Evolutionary conservation across 257 asterid species (phyloP).

Genomic region (Coffea eugenioides): DNA sequence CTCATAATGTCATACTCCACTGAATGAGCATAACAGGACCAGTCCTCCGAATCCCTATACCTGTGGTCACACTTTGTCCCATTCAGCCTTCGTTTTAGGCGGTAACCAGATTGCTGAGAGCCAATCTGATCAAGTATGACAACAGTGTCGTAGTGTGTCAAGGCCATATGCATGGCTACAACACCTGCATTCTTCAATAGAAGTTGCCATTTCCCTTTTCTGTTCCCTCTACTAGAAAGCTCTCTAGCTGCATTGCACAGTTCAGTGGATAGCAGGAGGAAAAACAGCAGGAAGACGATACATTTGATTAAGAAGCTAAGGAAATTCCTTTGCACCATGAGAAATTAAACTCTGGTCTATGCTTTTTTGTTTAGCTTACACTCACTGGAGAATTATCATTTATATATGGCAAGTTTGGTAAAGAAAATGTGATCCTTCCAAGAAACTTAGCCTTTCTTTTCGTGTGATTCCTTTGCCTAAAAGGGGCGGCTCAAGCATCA

Average conservation of each 20-base stretch:
- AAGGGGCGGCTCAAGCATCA: not conserved
- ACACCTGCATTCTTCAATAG: conserved; percentile 54
- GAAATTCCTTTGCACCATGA: conserved; percentile 27
- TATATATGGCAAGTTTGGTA: not conserved
- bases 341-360: not conserved
- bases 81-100: conserved; percentile 28
- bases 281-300: conserved; percentile 1
- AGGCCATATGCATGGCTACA: conserved; percentile 67
- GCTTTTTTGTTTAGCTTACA: not conserved
- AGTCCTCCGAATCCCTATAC: conserved; percentile 26
- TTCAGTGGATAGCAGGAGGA: conserved; percentile 14
- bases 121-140: conserved; percentile 50
- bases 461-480: conserved; percentile 4
- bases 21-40: conserved; percentile 58
- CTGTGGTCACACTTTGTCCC: conserved; percentile 35
- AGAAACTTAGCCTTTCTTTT: not conserved
- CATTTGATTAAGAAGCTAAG: conserved; percentile 17
- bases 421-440: not conserved
- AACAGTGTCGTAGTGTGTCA: conserved; percentile 57
- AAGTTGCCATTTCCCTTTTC: conserved; percentile 51
- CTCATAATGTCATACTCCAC: conserved; percentile 45
- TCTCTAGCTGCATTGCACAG: not conserved
- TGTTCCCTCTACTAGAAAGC: not conserved
- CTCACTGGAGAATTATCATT: not conserved
- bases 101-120: conserved; percentile 37